Evolutionary conservation across 2,329 filamentous ascomycete species (phyloP).

Genomic region (Sporothrix pseudoabietina): DNA sequence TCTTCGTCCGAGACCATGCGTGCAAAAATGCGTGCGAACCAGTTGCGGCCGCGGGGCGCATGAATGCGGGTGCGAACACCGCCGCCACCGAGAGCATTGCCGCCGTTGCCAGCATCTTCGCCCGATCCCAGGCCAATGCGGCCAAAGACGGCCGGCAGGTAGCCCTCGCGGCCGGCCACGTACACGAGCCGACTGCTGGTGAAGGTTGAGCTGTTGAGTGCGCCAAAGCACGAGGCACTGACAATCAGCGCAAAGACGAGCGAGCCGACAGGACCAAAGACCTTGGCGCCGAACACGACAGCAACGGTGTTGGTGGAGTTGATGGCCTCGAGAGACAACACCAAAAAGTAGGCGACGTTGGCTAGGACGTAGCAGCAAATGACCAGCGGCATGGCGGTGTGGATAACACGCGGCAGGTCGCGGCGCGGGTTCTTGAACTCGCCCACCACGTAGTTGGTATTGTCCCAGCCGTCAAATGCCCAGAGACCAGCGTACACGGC

Average conservation of each 20-base stretch:
- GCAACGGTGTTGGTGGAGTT: conserved; percentile 93
- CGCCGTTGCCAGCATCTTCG: background rate
- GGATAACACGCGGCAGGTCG: conserved; percentile 91
- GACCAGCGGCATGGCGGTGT: conserved; percentile 93
- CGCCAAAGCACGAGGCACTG: conserved; percentile 88
- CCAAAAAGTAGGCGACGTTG: conserved; percentile 92
- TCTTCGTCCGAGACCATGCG: conserved; percentile 73
- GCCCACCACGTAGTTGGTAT: conserved; percentile 96
- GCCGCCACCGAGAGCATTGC: conserved; percentile 21
- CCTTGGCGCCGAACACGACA: conserved; percentile 85
- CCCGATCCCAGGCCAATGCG: conserved; percentile 68
- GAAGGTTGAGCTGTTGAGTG: conserved; percentile 91
- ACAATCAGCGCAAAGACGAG: conserved; percentile 87
- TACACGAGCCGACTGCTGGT: conserved; percentile 91
- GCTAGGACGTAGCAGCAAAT: conserved; percentile 88
- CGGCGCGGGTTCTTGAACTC: conserved; percentile 91
- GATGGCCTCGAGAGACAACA: conserved; percentile 78
- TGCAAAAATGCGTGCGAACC: conserved; percentile 61
- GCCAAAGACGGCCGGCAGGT: conserved; percentile 81
- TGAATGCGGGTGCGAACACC: conserved; percentile 33
- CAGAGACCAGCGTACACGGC: conserved; percentile 93
- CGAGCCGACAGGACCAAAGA: conserved; percentile 82
- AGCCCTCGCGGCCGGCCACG: conserved; percentile 91
- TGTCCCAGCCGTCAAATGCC: conserved; percentile 99
- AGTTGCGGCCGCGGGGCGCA: conserved; percentile 54